Evolutionary conservation across 306 rosid species (phyloP).

Genomic region (Dicorynia guianensis): DNA sequence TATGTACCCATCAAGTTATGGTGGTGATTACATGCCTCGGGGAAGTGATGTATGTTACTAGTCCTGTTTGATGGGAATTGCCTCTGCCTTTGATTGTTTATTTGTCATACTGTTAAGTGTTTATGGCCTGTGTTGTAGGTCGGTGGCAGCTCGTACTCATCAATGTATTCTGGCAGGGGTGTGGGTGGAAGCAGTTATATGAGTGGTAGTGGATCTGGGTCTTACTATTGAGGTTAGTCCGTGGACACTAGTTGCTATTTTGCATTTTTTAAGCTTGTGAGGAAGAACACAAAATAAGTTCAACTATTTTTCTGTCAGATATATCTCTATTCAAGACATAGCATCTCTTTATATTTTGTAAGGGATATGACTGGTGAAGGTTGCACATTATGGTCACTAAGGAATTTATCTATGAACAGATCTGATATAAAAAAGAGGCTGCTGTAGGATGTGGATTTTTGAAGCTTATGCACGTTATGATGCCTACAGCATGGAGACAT

Average conservation of each 20-base stretch:
- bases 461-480: slow-evolving; percentile 62
- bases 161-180: slow-evolving; percentile 79
- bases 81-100: slow-evolving; percentile 11
- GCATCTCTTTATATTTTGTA: slow-evolving; percentile 51
- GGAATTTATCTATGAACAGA: slow-evolving; percentile 85
- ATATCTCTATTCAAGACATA: slow-evolving; percentile 43
- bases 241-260: background rate
- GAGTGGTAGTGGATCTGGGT: slow-evolving; percentile 80
- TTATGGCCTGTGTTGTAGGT: slow-evolving; percentile 54
- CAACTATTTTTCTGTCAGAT: slow-evolving; percentile 39
- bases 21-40: slow-evolving; percentile 75
- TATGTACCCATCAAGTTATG: slow-evolving; percentile 86
- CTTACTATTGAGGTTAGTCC: slow-evolving; percentile 85
- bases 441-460: slow-evolving; percentile 69
- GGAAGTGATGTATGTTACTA: slow-evolving; percentile 77
- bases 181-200: slow-evolving; percentile 74
- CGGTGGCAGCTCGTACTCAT: slow-evolving; percentile 82
- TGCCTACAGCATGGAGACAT: slow-evolving; percentile 61
- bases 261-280: slow-evolving; percentile 5
- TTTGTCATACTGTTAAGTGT: slow-evolving; percentile 9
- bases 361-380: slow-evolving; percentile 63
- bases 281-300: slow-evolving; percentile 7
- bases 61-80: slow-evolving; percentile 22
- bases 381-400: slow-evolving; percentile 63
- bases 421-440: slow-evolving; percentile 65